phyloP scores from a whole-genome alignment of 192 early-diverging fungal genomes.

The Thamnidium elegans region DNA sequence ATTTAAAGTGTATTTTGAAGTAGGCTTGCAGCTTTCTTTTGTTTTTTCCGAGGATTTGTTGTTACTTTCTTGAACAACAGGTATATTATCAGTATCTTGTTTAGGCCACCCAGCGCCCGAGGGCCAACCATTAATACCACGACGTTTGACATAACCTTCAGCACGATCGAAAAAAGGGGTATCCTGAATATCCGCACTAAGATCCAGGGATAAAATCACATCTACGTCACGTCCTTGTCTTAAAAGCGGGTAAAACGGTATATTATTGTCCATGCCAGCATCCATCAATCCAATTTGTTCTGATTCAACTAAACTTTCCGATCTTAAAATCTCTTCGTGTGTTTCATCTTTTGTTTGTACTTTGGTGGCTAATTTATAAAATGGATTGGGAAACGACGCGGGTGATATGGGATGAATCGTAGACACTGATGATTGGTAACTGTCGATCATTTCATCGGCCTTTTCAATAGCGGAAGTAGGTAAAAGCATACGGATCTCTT shows the following conservation, averaged over 20 bases:
- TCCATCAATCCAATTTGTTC: slow-evolving; percentile 61
- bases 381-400: slow-evolving; percentile 65
- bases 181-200: slow-evolving; percentile 66
- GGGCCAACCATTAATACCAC: slow-evolving; percentile 57
- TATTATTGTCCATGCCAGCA: slow-evolving; percentile 76
- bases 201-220: slow-evolving; percentile 68
- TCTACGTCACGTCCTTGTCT: slow-evolving; percentile 66
- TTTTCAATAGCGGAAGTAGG: slow-evolving; percentile 35
- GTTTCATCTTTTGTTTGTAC: slow-evolving; percentile 34
- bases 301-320: slow-evolving; percentile 28
- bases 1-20: slow-evolving; percentile 37
- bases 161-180: slow-evolving; percentile 63
- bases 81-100: slow-evolving; percentile 12
- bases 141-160: slow-evolving; percentile 57
- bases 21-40: slow-evolving; percentile 12
- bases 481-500: slow-evolving; percentile 41
- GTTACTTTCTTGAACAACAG: not conserved
- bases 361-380: slow-evolving; percentile 44
- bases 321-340: slow-evolving; percentile 20
- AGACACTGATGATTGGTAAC: slow-evolving; percentile 50
- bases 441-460: slow-evolving; percentile 38
- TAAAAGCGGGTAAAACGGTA: slow-evolving; percentile 70
- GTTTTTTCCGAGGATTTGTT: not conserved
- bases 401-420: slow-evolving; percentile 62
- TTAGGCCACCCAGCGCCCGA: slow-evolving; percentile 28